Evolutionary conservation across 73 alveolate genomes (phyloP).

Genomic region (Paramecium sexaurelia): DNA sequence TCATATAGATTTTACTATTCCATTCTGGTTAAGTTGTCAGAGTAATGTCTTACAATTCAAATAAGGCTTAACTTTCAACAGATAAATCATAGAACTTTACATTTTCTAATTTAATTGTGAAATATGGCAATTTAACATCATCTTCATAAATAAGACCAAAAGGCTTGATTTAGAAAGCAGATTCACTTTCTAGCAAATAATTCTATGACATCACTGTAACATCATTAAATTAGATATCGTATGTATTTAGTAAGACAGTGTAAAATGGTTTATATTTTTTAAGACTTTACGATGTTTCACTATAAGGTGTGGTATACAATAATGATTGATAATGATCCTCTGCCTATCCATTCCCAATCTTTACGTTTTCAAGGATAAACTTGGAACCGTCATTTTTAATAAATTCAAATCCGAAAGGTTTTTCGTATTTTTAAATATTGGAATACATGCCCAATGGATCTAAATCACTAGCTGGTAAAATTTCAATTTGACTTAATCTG

Average conservation of each 20-base stretch:
- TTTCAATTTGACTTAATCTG: background rate
- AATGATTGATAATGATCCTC: background rate
- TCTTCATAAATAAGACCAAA: background rate
- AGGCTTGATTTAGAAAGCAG: background rate
- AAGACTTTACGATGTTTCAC: background rate
- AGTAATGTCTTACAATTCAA: background rate
- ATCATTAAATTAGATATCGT: background rate
- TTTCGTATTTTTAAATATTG: background rate
- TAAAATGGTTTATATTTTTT: slow-evolving; percentile 31
- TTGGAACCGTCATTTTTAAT: slow-evolving; percentile 23
- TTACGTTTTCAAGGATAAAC: background rate
- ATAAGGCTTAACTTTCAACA: background rate
- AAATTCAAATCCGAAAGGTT: slow-evolving; percentile 11
- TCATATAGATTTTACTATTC: background rate
- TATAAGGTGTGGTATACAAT: background rate
- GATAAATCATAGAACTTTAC: slow-evolving; percentile 5
- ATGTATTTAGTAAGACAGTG: background rate
- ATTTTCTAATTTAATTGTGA: background rate
- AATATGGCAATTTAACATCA: background rate
- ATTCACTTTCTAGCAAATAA: background rate
- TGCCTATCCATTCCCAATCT: background rate
- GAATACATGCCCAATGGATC: background rate
- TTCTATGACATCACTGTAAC: background rate
- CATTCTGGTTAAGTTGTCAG: slow-evolving; percentile 2
- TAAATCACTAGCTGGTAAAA: slow-evolving; percentile 23